Conservation (phyloP, 2,329 filamentous ascomycete species). For the Penicillium sp. region DNA sequence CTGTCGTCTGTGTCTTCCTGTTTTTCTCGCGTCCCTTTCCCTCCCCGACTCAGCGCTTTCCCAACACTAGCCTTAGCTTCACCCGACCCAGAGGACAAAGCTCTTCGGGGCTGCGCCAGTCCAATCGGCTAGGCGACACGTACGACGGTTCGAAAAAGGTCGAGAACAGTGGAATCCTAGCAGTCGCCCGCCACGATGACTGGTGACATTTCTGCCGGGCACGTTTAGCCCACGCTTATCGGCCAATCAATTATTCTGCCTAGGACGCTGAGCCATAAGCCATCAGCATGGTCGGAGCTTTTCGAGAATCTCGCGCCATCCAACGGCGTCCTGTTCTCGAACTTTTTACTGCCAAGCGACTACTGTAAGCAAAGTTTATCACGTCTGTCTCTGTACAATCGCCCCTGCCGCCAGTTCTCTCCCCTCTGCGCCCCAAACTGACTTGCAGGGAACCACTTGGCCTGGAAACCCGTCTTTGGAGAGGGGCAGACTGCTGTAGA, state of each 20-base stretch:
- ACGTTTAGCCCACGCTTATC: constrained; percentile 16
- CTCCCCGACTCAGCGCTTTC: constrained; percentile 14
- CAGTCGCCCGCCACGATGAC: constrained; percentile 5
- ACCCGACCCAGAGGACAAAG: constrained; percentile 14
- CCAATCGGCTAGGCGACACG: constrained; percentile 12
- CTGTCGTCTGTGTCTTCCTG: background rate
- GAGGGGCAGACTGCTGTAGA: constrained; percentile 42
- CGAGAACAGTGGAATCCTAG: constrained; percentile 13
- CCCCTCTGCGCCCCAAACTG: constrained; percentile 46
- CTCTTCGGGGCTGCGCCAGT: constrained; percentile 10
- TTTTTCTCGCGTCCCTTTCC: background rate
- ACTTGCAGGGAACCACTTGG: constrained; percentile 49
- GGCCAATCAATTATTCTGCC: constrained; percentile 10
- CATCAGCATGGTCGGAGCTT: constrained; percentile 5
- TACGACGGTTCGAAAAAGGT: constrained; percentile 1
- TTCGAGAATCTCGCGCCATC: constrained; percentile 17
- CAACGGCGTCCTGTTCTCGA: background rate
- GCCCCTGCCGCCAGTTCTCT: constrained; percentile 41
- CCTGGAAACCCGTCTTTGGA: constrained; percentile 30
- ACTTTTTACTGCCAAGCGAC: background rate
- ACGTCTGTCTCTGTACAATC: constrained; percentile 34
- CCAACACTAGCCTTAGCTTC: constrained; percentile 16
- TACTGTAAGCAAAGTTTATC: background rate
- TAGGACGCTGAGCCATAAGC: background rate
- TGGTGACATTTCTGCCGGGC: constrained; percentile 10